Evolutionary conservation across 1,139 yeast genomes (phyloP).

Genomic region (Tardiomyces blankii): DNA sequence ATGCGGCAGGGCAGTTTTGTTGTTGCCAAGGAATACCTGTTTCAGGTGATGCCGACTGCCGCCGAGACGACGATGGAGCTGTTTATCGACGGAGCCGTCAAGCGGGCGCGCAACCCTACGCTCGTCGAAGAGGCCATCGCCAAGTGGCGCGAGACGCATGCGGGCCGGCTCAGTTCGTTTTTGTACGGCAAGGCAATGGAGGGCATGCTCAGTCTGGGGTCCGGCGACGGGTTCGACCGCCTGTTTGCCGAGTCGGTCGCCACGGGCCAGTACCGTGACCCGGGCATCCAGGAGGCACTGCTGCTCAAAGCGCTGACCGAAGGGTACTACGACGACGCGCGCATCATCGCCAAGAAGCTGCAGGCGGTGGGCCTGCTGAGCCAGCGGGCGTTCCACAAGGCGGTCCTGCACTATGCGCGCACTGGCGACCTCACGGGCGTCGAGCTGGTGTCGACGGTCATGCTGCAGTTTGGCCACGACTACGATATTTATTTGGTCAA

Average conservation of each 20-base stretch:
- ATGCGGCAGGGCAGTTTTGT: conserved; percentile 12
- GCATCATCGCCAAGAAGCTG: background rate
- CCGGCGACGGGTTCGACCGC: conserved; percentile 4
- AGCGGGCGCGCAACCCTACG: conserved; percentile 9
- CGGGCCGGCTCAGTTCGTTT: conserved; percentile 3
- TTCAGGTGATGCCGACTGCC: conserved; percentile 11
- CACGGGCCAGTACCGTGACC: background rate
- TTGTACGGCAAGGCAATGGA: conserved; percentile 7
- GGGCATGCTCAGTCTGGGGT: conserved; percentile 7
- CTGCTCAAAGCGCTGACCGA: background rate
- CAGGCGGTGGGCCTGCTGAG: background rate
- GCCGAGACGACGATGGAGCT: conserved; percentile 9
- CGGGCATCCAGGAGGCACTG: background rate
- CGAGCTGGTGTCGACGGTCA: background rate
- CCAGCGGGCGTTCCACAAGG: background rate
- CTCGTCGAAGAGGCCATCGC: conserved; percentile 11
- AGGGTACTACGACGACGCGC: background rate
- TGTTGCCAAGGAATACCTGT: conserved; percentile 14
- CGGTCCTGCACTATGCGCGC: background rate
- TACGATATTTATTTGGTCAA: background rate
- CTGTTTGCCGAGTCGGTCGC: conserved; percentile 4
- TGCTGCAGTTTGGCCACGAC: conserved; percentile 1
- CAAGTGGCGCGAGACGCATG: conserved; percentile 9
- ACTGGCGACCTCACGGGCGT: background rate
- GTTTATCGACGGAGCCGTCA: conserved; percentile 10